A percentile compares a stretch with the other conserved stretches of the same genome.
These are phyloP conservation scores for Sugiyamaella lignohabitans DNA, from an alignment of 805 yeast species.

Conservation along the genomic window DNA sequence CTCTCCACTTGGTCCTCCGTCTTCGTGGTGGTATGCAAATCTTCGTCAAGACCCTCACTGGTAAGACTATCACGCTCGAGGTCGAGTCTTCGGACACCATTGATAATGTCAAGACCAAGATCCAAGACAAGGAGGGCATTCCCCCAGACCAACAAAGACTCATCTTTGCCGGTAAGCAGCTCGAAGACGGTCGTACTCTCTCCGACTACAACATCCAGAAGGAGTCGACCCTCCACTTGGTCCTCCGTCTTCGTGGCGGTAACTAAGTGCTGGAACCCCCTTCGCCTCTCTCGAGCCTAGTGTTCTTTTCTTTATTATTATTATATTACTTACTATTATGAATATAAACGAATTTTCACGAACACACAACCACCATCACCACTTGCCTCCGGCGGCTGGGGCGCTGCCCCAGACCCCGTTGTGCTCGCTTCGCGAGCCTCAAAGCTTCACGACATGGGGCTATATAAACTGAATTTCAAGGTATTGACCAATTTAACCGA, in stretches of 20 bases:
- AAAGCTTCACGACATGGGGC: too few relatives aligned
- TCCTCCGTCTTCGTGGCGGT: constrained; percentile 90
- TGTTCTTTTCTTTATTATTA: too few relatives aligned
- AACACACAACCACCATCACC: too few relatives aligned
- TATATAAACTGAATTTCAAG: too few relatives aligned
- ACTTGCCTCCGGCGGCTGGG: too few relatives aligned
- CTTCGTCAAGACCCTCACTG: constrained; percentile 98
- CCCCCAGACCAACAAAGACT: constrained; percentile 99
- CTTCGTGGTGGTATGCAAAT: constrained; percentile 82
- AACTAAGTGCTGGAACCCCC: too few relatives aligned
- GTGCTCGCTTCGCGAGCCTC: too few relatives aligned
- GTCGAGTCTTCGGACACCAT: constrained; percentile 98
- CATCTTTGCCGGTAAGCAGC: constrained; percentile 99
- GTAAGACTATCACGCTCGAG: constrained; percentile 97
- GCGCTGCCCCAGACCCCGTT: too few relatives aligned
- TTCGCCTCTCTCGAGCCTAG: too few relatives aligned
- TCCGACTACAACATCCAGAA: constrained; percentile 99
- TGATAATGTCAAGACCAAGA: constrained; percentile 97
- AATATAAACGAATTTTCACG: too few relatives aligned
- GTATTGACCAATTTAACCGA: too few relatives aligned
- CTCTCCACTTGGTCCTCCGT: constrained; percentile 92
- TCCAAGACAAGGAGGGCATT: constrained; percentile 98
- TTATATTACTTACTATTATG: too few relatives aligned
- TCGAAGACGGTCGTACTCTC: constrained; percentile 98
- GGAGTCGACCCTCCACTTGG: constrained; percentile 97